Conservation (phyloP, 305 asterid genomes). For the Fraxinus sp. region DNA sequence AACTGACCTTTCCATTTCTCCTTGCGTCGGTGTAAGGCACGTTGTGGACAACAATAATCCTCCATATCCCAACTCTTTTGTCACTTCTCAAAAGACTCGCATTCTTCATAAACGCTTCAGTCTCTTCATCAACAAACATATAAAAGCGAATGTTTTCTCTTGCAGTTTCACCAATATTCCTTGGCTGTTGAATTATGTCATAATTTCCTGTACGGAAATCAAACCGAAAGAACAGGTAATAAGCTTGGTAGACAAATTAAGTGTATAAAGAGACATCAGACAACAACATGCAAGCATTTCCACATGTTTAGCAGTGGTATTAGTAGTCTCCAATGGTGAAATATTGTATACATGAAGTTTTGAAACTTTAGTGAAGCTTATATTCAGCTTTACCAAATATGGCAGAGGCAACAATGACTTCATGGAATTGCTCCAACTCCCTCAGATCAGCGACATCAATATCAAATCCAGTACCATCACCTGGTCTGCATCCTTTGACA, state of each 20-base stretch:
- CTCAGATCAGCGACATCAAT: constrained; percentile 73
- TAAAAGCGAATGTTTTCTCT: constrained; percentile 63
- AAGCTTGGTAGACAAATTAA: constrained; percentile 2
- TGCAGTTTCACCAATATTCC: constrained; percentile 58
- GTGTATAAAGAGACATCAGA: constrained; percentile 1
- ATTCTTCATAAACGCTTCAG: constrained; percentile 73
- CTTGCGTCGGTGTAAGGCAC: constrained; percentile 87
- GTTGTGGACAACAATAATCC: constrained; percentile 78
- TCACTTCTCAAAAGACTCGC: constrained; percentile 56
- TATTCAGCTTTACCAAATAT: constrained; percentile 71
- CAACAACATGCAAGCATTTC: constrained; percentile 23
- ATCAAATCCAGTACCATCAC: constrained; percentile 82
- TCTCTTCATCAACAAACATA: constrained; percentile 95
- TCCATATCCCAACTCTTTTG: constrained; percentile 79
- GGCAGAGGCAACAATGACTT: constrained; percentile 96
- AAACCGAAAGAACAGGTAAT: constrained; percentile 22
- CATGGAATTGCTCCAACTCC: constrained; percentile 73
- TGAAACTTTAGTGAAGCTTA: constrained; percentile 25
- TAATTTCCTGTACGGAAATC: constrained; percentile 63
- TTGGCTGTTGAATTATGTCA: constrained; percentile 88
- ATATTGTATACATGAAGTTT: constrained; percentile 17
- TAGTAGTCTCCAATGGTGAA: constrained; percentile 15
- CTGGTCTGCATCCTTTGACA: constrained; percentile 89
- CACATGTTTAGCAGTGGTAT: constrained; percentile 20
- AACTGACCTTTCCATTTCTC: constrained; percentile 88